A percentile compares a stretch with the other conserved stretches of the same genome.
phyloP scores from a whole-genome alignment of 1,284 basidiomycete species.

The Irpex lacteus region DNA sequence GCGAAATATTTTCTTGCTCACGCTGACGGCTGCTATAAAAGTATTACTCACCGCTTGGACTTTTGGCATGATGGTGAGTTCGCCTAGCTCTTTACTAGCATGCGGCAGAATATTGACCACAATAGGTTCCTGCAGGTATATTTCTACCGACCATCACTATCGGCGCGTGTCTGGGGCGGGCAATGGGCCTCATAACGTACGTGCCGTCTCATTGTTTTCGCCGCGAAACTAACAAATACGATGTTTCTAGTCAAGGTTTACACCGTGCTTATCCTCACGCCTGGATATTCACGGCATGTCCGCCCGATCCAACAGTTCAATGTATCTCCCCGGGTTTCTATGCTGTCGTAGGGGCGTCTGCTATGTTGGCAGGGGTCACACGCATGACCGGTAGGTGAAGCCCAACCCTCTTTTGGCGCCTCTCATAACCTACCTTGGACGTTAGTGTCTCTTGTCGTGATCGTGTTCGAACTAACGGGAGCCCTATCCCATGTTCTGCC shows the following conservation, averaged over 20 bases:
- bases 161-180: conserved; percentile 67
- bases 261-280: conserved; percentile 59
- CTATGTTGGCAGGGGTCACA: conserved; percentile 80
- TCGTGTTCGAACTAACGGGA: conserved; percentile 74
- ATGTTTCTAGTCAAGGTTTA: conserved; percentile 51
- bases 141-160: conserved; percentile 74
- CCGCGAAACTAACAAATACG: not conserved
- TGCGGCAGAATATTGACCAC: not conserved
- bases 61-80: conserved; percentile 72
- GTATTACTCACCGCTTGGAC: conserved; percentile 68
- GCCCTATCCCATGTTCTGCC: conserved; percentile 75
- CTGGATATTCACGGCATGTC: conserved; percentile 69
- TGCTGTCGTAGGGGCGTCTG: conserved; percentile 79
- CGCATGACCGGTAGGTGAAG: conserved; percentile 65
- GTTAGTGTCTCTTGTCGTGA: conserved; percentile 69
- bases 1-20: conserved; percentile 64
- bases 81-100: not conserved
- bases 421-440: not conserved
- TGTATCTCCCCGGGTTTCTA: conserved; percentile 83
- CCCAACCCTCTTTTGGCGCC: not conserved
- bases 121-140: conserved; percentile 68
- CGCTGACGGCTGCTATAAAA: conserved; percentile 61
- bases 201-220: conserved; percentile 20
- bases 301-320: conserved; percentile 61
- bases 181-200: conserved; percentile 65